Evolutionary conservation across 2,329 filamentous ascomycete genomes (phyloP).

Genomic region (Stenocarpella maydis): DNA sequence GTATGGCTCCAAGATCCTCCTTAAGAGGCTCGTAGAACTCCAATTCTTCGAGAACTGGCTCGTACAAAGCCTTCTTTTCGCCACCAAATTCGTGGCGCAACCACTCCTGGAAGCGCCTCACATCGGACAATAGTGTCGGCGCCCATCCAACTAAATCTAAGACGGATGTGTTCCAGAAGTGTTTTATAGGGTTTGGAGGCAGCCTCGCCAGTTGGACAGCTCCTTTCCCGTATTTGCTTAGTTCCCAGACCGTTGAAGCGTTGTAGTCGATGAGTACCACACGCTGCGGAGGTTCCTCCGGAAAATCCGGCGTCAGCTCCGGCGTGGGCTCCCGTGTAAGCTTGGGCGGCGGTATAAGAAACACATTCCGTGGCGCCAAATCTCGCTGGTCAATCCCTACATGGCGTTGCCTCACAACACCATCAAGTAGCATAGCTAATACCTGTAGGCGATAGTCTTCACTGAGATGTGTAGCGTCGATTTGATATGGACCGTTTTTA

Average conservation of each 20-base stretch:
- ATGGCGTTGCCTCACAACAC: not conserved
- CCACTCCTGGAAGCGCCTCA: conserved; percentile 3
- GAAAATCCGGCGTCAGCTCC: not conserved
- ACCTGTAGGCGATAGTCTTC: conserved; percentile 4
- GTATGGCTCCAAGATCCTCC: not conserved
- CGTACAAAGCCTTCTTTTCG: not conserved
- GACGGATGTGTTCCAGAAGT: not conserved
- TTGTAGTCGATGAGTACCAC: conserved; percentile 17
- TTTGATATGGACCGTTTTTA: not conserved
- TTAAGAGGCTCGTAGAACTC: not conserved
- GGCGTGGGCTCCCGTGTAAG: not conserved
- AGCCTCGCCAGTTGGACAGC: not conserved
- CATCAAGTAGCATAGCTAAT: conserved; percentile 9
- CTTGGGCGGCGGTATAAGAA: conserved; percentile 15
- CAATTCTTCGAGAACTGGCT: conserved; percentile 11
- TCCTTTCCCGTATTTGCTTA: conserved; percentile 7
- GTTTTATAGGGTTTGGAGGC: conserved; percentile 8
- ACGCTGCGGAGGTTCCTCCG: conserved; percentile 1
- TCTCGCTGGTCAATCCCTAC: not conserved
- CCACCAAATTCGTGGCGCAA: conserved; percentile 10
- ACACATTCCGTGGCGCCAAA: conserved; percentile 6
- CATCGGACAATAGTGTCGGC: not conserved
- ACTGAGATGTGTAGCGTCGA: conserved; percentile 6
- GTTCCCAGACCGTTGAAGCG: not conserved
- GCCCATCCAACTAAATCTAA: conserved; percentile 3